Evolutionary conservation across 2,329 filamentous ascomycete genomes (phyloP).

Genomic region (Aureobasidium sp.): DNA sequence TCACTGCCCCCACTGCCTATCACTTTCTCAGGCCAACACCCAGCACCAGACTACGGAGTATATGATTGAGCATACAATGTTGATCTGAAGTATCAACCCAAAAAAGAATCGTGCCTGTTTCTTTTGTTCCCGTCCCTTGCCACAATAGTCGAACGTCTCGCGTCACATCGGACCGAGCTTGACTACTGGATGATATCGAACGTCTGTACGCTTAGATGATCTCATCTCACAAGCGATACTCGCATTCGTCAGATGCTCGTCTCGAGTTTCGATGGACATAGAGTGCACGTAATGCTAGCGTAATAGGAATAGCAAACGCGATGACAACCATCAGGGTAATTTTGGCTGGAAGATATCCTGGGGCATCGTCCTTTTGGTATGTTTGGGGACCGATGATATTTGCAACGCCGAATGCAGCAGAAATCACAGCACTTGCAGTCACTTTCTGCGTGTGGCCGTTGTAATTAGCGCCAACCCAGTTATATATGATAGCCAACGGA

Average conservation of each 20-base stretch:
- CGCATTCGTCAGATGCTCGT: neutral
- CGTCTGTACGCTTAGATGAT: neutral
- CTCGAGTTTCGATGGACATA: neutral
- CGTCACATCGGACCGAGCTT: neutral
- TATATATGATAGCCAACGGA: slow-evolving; percentile 23
- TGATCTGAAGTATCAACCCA: neutral
- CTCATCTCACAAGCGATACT: neutral
- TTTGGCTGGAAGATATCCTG: slow-evolving; percentile 33
- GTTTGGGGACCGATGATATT: slow-evolving; percentile 33
- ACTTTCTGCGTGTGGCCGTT: slow-evolving; percentile 67
- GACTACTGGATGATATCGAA: neutral
- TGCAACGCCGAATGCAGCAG: slow-evolving; percentile 23
- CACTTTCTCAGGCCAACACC: too few relatives aligned
- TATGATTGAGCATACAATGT: too few relatives aligned
- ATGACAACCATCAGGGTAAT: slow-evolving; percentile 21
- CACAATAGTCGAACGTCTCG: neutral
- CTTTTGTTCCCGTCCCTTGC: neutral
- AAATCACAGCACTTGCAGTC: slow-evolving; percentile 55
- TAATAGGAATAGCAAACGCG: neutral
- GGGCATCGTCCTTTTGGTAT: slow-evolving; percentile 29
- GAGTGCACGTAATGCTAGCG: neutral
- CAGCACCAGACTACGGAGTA: too few relatives aligned
- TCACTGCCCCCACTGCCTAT: too few relatives aligned
- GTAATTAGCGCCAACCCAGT: slow-evolving; percentile 47
- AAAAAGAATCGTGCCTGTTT: neutral